Conservation (phyloP, 768 basidiomycete genomes). For the Leccinum truebloodii region DNA sequence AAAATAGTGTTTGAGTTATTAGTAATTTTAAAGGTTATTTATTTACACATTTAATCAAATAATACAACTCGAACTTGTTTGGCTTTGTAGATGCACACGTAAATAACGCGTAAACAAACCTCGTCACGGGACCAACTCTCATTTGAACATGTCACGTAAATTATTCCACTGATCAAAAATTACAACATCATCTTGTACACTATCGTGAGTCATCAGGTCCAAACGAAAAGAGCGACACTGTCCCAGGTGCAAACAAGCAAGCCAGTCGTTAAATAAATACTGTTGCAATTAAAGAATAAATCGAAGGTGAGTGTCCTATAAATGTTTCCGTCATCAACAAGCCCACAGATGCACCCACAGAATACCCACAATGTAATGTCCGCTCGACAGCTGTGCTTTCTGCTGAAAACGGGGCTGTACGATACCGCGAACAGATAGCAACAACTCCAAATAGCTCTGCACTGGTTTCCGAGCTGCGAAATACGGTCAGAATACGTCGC, state of each 20-base stretch:
- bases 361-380: conserved; percentile 58
- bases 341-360: neutral
- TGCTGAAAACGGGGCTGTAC: conserved; percentile 63
- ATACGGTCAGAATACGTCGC: neutral
- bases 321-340: conserved; percentile 2
- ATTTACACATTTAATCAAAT: too few species aligned
- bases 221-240: neutral
- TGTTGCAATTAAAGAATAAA: conserved; percentile 30
- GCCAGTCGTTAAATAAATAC: conserved; percentile 10
- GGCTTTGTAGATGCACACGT: conserved; percentile 25
- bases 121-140: conserved; percentile 23
- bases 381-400: conserved; percentile 72
- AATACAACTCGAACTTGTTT: conserved; percentile 40
- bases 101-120: conserved; percentile 37
- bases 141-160: neutral
- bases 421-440: conserved; percentile 58
- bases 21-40: too few species aligned
- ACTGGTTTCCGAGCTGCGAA: conserved; percentile 45
- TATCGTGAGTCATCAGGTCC: neutral
- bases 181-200: conserved; percentile 7
- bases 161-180: neutral
- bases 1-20: too few species aligned
- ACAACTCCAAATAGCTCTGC: conserved; percentile 66
- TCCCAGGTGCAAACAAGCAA: neutral
- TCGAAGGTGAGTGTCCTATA: conserved; percentile 30